Conservation (phyloP, 2,329 filamentous ascomycete species). For the Hypoxylon sp. region DNA sequence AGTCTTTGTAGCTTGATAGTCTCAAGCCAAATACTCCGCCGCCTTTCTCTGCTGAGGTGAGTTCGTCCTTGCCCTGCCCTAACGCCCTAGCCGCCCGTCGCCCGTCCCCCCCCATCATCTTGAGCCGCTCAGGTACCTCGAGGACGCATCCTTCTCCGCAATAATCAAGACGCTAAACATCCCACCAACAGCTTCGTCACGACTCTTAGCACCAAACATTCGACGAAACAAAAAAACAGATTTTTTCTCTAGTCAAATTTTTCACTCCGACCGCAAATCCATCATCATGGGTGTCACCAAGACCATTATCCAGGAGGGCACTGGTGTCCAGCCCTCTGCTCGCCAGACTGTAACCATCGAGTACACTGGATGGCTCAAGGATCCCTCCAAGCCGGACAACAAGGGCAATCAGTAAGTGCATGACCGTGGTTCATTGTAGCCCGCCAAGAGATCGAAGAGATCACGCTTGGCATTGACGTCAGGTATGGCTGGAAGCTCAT, state of each 20-base stretch:
- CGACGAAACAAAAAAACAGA: conserved; percentile 10
- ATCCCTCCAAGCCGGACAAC: conserved; percentile 68
- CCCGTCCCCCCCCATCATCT: conserved; percentile 12
- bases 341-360: conserved; percentile 86
- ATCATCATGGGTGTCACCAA: conserved; percentile 79
- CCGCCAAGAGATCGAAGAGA: conserved; percentile 20
- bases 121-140: conserved; percentile 27
- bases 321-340: conserved; percentile 67
- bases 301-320: conserved; percentile 70
- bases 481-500: conserved; percentile 22
- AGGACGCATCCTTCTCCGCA: conserved; percentile 29
- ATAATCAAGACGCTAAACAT: conserved; percentile 47
- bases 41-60: conserved; percentile 23
- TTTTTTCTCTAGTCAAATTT: conserved; percentile 2
- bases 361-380: conserved; percentile 90
- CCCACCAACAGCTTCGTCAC: conserved; percentile 38
- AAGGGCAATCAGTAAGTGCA: conserved; percentile 78
- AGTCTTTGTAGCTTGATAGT: conserved; percentile 27
- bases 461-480: conserved; percentile 31
- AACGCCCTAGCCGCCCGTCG: neutral
- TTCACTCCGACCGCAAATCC: conserved; percentile 26
- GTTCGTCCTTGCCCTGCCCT: conserved; percentile 11
- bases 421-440: neutral
- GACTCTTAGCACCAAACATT: conserved; percentile 13
- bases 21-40: conserved; percentile 11